Conservation (phyloP, 805 yeast genomes). For the Saccharomycopsis fermentans region DNA sequence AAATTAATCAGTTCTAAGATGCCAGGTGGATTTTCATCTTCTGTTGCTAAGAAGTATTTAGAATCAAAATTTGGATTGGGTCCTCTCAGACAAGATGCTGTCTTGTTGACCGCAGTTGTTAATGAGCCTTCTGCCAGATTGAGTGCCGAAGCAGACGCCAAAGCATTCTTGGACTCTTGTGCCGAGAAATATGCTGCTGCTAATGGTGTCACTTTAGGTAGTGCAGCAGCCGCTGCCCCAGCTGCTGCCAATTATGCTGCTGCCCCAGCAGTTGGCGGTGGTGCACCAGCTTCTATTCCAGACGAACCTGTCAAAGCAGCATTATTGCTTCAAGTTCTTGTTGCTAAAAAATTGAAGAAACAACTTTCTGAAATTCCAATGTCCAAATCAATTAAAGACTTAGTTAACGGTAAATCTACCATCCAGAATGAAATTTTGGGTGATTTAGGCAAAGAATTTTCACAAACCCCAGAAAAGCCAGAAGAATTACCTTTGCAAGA, state of each 20-base stretch:
- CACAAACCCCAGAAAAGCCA: slow-evolving; percentile 96
- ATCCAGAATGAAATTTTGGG: slow-evolving; percentile 98
- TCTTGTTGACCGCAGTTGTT: slow-evolving; percentile 70
- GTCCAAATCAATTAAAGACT: slow-evolving; percentile 89
- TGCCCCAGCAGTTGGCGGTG: slow-evolving; percentile 61
- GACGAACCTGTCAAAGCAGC: slow-evolving; percentile 87
- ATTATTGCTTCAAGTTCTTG: slow-evolving; percentile 74
- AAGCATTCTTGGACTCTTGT: slow-evolving; percentile 70
- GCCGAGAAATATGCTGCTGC: slow-evolving; percentile 76
- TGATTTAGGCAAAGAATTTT: slow-evolving; percentile 97
- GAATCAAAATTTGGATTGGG: slow-evolving; percentile 90
- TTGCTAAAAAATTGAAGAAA: slow-evolving; percentile 94
- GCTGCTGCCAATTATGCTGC: slow-evolving; percentile 47
- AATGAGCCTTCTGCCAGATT: slow-evolving; percentile 88
- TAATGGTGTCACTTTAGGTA: slow-evolving; percentile 43
- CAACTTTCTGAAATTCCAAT: slow-evolving; percentile 75
- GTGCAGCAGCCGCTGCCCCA: slow-evolving; percentile 49
- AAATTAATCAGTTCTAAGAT: slow-evolving; percentile 91
- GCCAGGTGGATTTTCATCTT: slow-evolving; percentile 98
- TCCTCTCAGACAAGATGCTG: slow-evolving; percentile 89
- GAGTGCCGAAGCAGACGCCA: slow-evolving; percentile 80
- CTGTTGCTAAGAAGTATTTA: slow-evolving; percentile 85
- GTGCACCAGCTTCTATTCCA: slow-evolving; percentile 73
- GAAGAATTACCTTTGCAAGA: slow-evolving; percentile 96
- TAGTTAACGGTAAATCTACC: slow-evolving; percentile 97